These are phyloP conservation scores for Paraleonurus japonicus DNA, from an alignment of 257 asterid species.

Conservation along the genomic window DNA sequence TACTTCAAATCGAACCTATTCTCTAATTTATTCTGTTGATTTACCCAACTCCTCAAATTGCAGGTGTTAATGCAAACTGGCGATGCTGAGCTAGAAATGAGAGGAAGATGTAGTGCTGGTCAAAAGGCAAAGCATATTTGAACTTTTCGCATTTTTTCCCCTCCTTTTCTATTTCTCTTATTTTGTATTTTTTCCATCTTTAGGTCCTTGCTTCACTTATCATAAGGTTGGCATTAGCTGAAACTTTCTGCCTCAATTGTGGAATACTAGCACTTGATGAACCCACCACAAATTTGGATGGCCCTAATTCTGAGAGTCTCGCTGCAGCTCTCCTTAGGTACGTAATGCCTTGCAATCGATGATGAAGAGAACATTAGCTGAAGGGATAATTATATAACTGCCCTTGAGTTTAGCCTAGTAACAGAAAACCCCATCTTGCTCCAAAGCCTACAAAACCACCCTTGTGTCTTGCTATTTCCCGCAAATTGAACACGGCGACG, in stretches of 20 bases:
- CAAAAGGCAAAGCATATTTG: constrained; percentile 60
- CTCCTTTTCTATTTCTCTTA: neutral
- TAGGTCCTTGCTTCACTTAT: constrained; percentile 98
- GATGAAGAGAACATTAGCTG: neutral
- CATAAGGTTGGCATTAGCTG: constrained; percentile 90
- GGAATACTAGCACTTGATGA: constrained; percentile 98
- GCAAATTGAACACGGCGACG: neutral
- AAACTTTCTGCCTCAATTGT: constrained; percentile 96
- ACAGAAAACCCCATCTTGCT: neutral
- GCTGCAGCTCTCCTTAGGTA: constrained; percentile 97
- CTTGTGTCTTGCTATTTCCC: neutral
- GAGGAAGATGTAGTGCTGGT: constrained; percentile 99
- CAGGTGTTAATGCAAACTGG: constrained; percentile 98
- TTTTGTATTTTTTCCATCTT: neutral
- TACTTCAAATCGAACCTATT: constrained; percentile 3
- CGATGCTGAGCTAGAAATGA: constrained; percentile 95
- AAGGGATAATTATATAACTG: neutral
- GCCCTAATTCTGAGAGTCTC: constrained; percentile 86
- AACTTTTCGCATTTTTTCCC: neutral
- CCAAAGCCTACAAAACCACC: neutral
- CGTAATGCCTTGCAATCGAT: neutral
- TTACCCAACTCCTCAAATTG: constrained; percentile 10
- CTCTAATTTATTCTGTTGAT: neutral
- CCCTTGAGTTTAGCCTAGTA: neutral
- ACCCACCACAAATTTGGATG: constrained; percentile 94